These are phyloP conservation scores for Metschnikowia cubensis DNA, from an alignment of 805 yeast species.

Conservation along the genomic window DNA sequence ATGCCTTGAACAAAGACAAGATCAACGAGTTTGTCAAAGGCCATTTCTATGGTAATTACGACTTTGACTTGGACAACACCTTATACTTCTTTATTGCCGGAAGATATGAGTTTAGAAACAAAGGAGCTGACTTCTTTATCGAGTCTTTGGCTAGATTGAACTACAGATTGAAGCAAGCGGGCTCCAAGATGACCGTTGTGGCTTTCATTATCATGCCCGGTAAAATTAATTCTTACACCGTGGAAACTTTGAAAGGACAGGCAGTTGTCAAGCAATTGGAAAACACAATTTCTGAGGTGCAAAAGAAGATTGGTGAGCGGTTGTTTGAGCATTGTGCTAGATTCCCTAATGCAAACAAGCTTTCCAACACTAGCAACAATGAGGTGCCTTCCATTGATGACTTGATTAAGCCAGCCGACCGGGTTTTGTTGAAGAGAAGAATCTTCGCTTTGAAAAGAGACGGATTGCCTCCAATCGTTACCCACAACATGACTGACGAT, in stretches of 20 bases:
- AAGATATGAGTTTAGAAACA: slow-evolving; percentile 92
- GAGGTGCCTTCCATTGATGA: slow-evolving; percentile 81
- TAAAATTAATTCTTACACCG: slow-evolving; percentile 87
- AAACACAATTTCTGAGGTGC: slow-evolving; percentile 83
- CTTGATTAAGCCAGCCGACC: slow-evolving; percentile 78
- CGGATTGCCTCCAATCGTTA: slow-evolving; percentile 88
- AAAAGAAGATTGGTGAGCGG: slow-evolving; percentile 78
- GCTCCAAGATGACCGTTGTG: slow-evolving; percentile 87
- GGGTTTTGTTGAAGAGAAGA: slow-evolving; percentile 85
- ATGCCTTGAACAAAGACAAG: slow-evolving; percentile 85
- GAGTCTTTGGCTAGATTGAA: slow-evolving; percentile 91
- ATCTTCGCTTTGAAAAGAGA: slow-evolving; percentile 89
- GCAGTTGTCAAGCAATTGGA: slow-evolving; percentile 92
- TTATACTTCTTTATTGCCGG: slow-evolving; percentile 96
- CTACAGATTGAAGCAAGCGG: slow-evolving; percentile 74
- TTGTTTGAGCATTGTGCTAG: slow-evolving; percentile 88
- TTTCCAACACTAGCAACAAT: slow-evolving; percentile 42
- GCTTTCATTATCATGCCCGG: slow-evolving; percentile 99
- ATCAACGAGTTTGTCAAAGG: slow-evolving; percentile 94
- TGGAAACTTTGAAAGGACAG: slow-evolving; percentile 92
- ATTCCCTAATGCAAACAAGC: slow-evolving; percentile 42
- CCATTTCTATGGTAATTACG: slow-evolving; percentile 94
- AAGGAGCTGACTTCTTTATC: slow-evolving; percentile 93
- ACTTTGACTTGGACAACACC: slow-evolving; percentile 91
- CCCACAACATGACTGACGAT: slow-evolving; percentile 95